phyloP scores from a whole-genome alignment of 441 rosid species.

The Bruguiera hainesii region DNA sequence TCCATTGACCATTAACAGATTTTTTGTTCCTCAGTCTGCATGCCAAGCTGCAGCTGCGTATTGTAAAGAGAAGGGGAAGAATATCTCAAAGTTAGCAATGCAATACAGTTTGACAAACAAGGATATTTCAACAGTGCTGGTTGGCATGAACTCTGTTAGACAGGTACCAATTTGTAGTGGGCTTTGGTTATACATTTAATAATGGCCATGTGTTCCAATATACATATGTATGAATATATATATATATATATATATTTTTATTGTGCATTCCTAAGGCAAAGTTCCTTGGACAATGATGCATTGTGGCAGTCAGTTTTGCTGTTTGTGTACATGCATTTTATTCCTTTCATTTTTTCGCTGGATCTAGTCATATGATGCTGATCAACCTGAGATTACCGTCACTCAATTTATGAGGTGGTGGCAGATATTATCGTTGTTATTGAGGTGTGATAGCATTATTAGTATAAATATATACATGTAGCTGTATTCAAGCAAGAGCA shows the following conservation, averaged over 20 bases:
- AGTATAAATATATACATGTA: background rate
- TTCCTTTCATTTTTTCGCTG: no score
- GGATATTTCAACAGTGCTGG: constrained; percentile 72
- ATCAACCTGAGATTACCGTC: no score
- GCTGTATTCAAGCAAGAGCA: no score
- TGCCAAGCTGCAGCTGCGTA: constrained; percentile 67
- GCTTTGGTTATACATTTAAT: constrained; percentile 7
- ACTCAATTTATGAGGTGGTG: background rate
- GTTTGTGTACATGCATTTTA: no score
- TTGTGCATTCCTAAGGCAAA: no score
- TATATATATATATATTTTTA: no score
- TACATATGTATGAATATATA: no score
- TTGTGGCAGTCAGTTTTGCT: no score
- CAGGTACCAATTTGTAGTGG: constrained; percentile 47
- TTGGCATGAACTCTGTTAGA: constrained; percentile 79
- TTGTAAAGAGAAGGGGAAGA: constrained; percentile 79
- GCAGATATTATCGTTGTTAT: background rate
- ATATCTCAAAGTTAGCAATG: constrained; percentile 77
- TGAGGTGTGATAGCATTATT: background rate
- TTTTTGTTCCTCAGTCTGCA: constrained; percentile 46
- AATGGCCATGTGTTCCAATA: no score
- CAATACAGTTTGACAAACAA: constrained; percentile 78
- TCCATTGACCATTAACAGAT: constrained; percentile 7
- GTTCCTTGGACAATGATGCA: no score
- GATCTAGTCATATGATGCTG: no score